These are phyloP conservation scores for Tillandsia fasciculata DNA, from an alignment of 176 grass and related monocot genomes.

Conservation along the genomic window DNA sequence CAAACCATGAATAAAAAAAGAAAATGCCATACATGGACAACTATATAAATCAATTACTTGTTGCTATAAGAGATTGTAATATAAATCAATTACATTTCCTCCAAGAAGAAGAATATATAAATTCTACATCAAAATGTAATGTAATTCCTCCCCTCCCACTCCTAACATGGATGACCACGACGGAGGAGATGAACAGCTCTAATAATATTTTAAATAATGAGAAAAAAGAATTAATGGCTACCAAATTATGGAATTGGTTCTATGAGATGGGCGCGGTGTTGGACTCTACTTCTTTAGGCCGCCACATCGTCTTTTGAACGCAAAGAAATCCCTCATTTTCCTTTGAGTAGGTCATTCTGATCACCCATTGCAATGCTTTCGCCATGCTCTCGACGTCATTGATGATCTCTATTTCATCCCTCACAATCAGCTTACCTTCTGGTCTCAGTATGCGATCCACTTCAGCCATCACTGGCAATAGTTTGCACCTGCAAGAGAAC, in stretches of 20 bases:
- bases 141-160: no score
- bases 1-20: no score
- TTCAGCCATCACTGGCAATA: conserved; percentile 60
- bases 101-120: no score
- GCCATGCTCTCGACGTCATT: conserved; percentile 50
- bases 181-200: not conserved
- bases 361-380: conserved; percentile 70
- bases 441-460: conserved; percentile 74
- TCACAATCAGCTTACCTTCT: conserved; percentile 62
- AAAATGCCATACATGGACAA: no score
- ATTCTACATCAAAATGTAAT: no score
- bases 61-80: no score
- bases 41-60: no score
- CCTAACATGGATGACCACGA: not conserved
- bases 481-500: conserved; percentile 43
- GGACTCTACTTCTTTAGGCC: conserved; percentile 47
- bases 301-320: conserved; percentile 78
- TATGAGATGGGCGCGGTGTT: conserved; percentile 14
- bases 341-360: conserved; percentile 67
- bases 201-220: not conserved
- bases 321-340: conserved; percentile 56
- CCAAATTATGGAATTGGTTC: conserved; percentile 1
- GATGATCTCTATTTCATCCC: conserved; percentile 61
- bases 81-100: no score
- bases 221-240: not conserved